Evolutionary conservation across 345 rosid genomes (phyloP).

Genomic region (Arabis alpina): DNA sequence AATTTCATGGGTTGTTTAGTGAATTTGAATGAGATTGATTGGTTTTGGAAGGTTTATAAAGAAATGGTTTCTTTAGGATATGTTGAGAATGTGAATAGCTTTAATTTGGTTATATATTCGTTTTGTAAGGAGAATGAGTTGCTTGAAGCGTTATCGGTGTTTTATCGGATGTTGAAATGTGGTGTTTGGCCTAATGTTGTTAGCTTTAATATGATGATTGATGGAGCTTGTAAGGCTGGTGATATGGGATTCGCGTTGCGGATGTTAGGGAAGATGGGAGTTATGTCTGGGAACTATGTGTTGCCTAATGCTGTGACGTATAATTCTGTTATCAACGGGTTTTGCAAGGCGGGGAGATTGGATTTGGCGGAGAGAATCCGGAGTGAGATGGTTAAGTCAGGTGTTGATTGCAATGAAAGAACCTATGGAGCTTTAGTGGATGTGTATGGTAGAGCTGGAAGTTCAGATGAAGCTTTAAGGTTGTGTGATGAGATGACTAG

Average conservation of each 20-base stretch:
- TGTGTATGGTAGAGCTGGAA: constrained; percentile 61
- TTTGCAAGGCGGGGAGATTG: constrained; percentile 63
- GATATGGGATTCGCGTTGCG: constrained; percentile 51
- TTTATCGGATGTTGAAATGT: constrained; percentile 63
- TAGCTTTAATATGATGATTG: constrained; percentile 69
- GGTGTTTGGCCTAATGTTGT: constrained; percentile 72
- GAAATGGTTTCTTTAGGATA: constrained; percentile 58
- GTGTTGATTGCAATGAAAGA: constrained; percentile 56
- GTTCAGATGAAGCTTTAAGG: constrained; percentile 55
- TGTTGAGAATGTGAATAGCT: constrained; percentile 63
- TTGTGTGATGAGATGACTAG: constrained; percentile 67
- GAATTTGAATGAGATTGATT: constrained; percentile 53
- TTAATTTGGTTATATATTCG: constrained; percentile 65
- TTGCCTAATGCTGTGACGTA: constrained; percentile 62
- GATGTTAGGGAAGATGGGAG: constrained; percentile 54
- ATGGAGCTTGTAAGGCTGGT: constrained; percentile 58
- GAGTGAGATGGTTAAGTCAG: constrained; percentile 56
- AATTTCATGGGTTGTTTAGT: constrained; percentile 66
- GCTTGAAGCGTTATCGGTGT: constrained; percentile 54
- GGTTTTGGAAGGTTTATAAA: constrained; percentile 61
- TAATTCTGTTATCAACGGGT: constrained; percentile 61
- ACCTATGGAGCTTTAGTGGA: constrained; percentile 72
- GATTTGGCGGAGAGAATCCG: constrained; percentile 50
- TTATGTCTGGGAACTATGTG: constrained; percentile 49
- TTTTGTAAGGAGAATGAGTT: constrained; percentile 56